Percentiles rank a stretch among this genome's conserved stretches.
phyloP scores from a whole-genome alignment of 169 alveolate species.

The Cryptosporidium viatorum region DNA sequence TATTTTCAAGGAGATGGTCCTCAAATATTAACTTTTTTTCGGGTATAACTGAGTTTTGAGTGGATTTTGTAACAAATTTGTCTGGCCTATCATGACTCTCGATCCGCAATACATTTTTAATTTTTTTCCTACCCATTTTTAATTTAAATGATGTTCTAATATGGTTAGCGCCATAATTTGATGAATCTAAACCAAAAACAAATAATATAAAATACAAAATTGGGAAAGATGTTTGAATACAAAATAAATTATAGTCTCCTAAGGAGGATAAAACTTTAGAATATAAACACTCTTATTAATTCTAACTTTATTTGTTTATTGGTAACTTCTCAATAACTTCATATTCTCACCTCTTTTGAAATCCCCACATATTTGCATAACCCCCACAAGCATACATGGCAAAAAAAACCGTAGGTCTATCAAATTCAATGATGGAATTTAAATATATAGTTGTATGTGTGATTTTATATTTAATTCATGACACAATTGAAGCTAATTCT shows the following conservation, averaged over 20 bases:
- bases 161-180: not conserved
- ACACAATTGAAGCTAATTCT: not conserved
- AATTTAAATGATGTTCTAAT: not conserved
- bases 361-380: slow-evolving; percentile 21
- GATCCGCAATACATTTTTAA: not conserved
- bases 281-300: not conserved
- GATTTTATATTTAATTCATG: slow-evolving; percentile 29
- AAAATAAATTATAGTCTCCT: not conserved
- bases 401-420: not conserved
- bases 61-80: not conserved
- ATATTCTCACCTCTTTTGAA: not conserved
- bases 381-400: slow-evolving; percentile 22
- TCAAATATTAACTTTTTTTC: slow-evolving; percentile 38
- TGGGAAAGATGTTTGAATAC: not conserved
- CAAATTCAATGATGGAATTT: slow-evolving; percentile 2
- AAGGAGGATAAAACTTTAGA: not conserved
- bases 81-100: not conserved
- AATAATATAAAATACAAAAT: not conserved
- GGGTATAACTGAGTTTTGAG: not conserved
- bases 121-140: slow-evolving; percentile 49
- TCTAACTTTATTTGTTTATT: not conserved
- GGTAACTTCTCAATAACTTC: not conserved
- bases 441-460: slow-evolving; percentile 36
- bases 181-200: not conserved
- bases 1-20: slow-evolving; percentile 36